A percentile compares a stretch with the other conserved stretches of the same genome.
phyloP scores from a whole-genome alignment of 352 stramenopile species.

The Phytopythium sindhum region DNA sequence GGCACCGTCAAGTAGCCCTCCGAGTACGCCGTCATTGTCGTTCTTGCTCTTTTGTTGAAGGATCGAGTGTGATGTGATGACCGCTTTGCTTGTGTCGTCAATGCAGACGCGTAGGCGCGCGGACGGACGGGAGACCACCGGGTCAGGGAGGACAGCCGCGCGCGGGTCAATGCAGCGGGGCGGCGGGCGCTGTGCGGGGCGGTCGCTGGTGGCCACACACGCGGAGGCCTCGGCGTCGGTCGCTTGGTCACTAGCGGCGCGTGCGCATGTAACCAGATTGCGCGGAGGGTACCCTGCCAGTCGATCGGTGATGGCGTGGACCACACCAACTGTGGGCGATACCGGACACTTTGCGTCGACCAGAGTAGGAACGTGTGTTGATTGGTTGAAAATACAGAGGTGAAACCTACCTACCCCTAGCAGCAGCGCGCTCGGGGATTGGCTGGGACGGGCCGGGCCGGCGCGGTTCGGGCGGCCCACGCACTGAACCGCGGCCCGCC shows the following conservation, averaged over 20 bases:
- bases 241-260: neutral
- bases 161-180: conserved; percentile 3
- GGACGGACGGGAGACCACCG: neutral
- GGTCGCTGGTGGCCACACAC: neutral
- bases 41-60: neutral
- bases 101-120: neutral
- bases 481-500: conserved; percentile 2
- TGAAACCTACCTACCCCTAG: neutral
- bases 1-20: conserved; percentile 21
- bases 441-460: conserved; percentile 3
- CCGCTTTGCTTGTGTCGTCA: too few species aligned
- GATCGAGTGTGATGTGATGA: too few species aligned
- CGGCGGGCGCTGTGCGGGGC: neutral
- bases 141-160: neutral
- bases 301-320: neutral
- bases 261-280: conserved; percentile 2
- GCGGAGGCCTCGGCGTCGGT: neutral
- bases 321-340: neutral
- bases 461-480: neutral
- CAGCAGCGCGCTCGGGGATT: conserved; percentile 11
- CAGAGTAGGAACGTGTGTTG: neutral
- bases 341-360: too few species aligned
- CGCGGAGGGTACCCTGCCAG: neutral
- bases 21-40: conserved; percentile 26
- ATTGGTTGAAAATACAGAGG: neutral